Base-by-base conservation (phyloP, 2,329 filamentous ascomycete species). In the Fusarium torulosum region DNA sequence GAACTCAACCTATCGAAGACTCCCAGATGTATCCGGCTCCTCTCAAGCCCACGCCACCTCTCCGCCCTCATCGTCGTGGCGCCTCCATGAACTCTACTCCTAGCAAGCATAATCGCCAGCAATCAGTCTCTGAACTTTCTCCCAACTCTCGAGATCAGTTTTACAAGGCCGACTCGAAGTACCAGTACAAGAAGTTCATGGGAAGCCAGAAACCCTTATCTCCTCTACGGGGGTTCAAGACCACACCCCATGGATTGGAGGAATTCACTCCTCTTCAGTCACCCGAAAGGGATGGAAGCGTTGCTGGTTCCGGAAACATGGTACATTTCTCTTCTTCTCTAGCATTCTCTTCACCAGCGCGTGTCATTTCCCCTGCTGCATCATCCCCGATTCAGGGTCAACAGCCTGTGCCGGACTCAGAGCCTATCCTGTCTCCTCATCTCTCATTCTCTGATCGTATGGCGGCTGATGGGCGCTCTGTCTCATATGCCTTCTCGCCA, bases 1-100 rank as follows among this genome's bases (percentile, higher is more conserved):
- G 74, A 31, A 68, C 74, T 14, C 70, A 71, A 35, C 47, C 56
- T 13, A 54, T 61, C 14, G 53, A 68, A 3, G 45, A 53, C 15
- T 8, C 49, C 1, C 51, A 54, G 3, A n/a, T 59, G 19, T 54
- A 46, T 13, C 52, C 49, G 1, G 25, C 50, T 0, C 44, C 63
- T 0, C 42, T 64, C 2, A 44, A 42, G 4, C 40, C 43, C 3
- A 21, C 31, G 0, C 55, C 46, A 3, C 66, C 58, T 2, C 21
- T 47, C 6, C 59, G 63, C 11, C 66, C 66, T n/a, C 40, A 60
- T 21, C 54, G 49, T 19, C 53, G 53, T 11, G 42, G 33, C 2
- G 37, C 35, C 6, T 68, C 66, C 4, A 19, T 52, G 4, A 58
- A 40, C 4, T 21, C 25, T 10, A 21, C 27, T 7, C 15, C 45